Base-by-base conservation (phyloP, 1,284 basidiomycete genomes). In the Phenoliferia sp. region DNA sequence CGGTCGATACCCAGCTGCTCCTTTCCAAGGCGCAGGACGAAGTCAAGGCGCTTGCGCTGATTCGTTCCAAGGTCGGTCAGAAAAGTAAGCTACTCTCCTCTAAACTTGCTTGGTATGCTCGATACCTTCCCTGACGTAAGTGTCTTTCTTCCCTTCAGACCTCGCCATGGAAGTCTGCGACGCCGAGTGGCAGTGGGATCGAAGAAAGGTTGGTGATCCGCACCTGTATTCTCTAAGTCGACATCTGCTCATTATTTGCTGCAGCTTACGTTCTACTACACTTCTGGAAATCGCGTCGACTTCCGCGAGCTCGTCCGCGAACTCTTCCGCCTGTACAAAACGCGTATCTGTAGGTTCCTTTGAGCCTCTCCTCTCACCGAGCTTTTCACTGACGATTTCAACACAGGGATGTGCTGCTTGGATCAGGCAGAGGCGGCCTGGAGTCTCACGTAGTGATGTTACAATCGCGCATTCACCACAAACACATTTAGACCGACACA, bases 111-210 rank as follows among this genome's bases (percentile, higher is more conserved):
- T n/a, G 28, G 22, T 33, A 29, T 34, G 12, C 16, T 22, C 32
- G 31, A 35, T 22, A 22, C n/a, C 9, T 17, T 50, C n/a, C 33
- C 12, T 3, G 48, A 52, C 48, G 5, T 22, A 26, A 19, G 3
- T 33, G 26, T 28, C 2, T 55, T n/a, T n/a, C n/a, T n/a, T n/a
- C n/a, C n/a, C 19, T 73, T 3, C 29, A 60, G 77, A 93, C 77
- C 81, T 99, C 76, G 93, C 94, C 22, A 99, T 99, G 95, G 91
- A 94, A 80, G 93, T 99, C 67, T 88, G 96, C 65, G 94, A 96
- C 78, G 94, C 94, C 35, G 95, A 98, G 81, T 97, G 95, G 82
- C 95, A 99, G 79, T 98, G 90, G 90, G 94, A 97, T 80, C 88
- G 95, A 60, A 90, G 94, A 79, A 97, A 98, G 48, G 48, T 52